A percentile compares a stretch with the other conserved stretches of the same genome.
phyloP scores from a whole-genome alignment of 768 basidiomycete species.

The Cyclocybe aegerita region DNA sequence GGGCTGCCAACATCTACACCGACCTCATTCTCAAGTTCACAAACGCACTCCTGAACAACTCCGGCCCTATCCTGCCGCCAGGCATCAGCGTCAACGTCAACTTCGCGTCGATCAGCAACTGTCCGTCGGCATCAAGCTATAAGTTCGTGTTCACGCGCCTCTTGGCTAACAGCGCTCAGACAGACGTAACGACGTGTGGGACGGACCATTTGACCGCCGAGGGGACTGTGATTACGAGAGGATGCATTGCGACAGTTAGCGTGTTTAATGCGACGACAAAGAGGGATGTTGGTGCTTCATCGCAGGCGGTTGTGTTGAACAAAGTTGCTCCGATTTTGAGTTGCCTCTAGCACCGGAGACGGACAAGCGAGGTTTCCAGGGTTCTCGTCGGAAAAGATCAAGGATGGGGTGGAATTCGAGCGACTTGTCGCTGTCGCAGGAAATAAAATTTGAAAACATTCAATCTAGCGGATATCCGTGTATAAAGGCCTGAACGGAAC shows the following conservation, averaged over 20 bases:
- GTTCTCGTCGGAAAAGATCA: too few relatives aligned
- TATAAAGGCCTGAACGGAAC: too few relatives aligned
- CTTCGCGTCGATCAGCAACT: conserved; percentile 39
- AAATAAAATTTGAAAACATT: too few relatives aligned
- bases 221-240: conserved; percentile 32
- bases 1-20: conserved; percentile 42
- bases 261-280: conserved; percentile 44
- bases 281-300: conserved; percentile 38
- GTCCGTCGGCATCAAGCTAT: conserved; percentile 35
- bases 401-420: too few relatives aligned
- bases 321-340: conserved; percentile 33
- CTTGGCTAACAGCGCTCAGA: conserved; percentile 23
- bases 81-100: conserved; percentile 51
- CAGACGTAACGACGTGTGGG: conserved; percentile 47
- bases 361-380: neutral
- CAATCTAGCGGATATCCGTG: too few relatives aligned
- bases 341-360: conserved; percentile 12
- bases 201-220: conserved; percentile 42
- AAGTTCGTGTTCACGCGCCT: conserved; percentile 46
- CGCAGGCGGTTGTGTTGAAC: conserved; percentile 38
- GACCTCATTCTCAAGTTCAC: conserved; percentile 41
- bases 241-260: conserved; percentile 48
- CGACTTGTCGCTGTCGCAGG: too few relatives aligned
- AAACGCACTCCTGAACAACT: conserved; percentile 26
- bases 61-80: conserved; percentile 37